Conservation (phyloP, 2,329 filamentous ascomycete species). For the Penicillium sp. region DNA sequence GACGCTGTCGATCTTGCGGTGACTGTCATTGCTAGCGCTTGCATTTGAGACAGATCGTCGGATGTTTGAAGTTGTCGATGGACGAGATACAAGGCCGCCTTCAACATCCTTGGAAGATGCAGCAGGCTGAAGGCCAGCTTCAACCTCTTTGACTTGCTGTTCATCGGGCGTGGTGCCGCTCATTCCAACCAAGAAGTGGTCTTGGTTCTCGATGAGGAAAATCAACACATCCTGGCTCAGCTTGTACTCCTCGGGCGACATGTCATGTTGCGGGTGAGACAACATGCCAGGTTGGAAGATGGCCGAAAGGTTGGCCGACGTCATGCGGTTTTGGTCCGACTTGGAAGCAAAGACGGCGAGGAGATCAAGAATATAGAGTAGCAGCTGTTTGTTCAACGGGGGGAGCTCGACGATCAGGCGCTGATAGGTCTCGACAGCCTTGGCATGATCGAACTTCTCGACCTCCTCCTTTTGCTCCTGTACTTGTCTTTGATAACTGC, state of each 20-base stretch:
- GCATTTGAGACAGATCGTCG: slow-evolving; percentile 81
- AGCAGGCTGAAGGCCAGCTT: slow-evolving; percentile 60
- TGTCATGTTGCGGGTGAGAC: slow-evolving; percentile 90
- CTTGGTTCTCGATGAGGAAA: slow-evolving; percentile 97
- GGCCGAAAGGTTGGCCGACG: slow-evolving; percentile 86
- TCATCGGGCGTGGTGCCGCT: slow-evolving; percentile 97
- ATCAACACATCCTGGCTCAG: slow-evolving; percentile 96
- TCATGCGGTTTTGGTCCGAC: slow-evolving; percentile 96
- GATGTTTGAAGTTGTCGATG: slow-evolving; percentile 48
- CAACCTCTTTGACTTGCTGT: slow-evolving; percentile 65
- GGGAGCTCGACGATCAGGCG: slow-evolving; percentile 89
- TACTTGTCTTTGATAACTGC: slow-evolving; percentile 67
- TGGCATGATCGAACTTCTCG: slow-evolving; percentile 71
- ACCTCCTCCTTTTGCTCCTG: slow-evolving; percentile 71
- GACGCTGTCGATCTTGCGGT: slow-evolving; percentile 74
- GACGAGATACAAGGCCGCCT: slow-evolving; percentile 58
- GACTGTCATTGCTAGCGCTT: slow-evolving; percentile 84
- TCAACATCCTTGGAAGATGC: slow-evolving; percentile 58
- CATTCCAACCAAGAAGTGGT: slow-evolving; percentile 98
- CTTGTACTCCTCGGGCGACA: slow-evolving; percentile 91
- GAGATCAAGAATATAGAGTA: slow-evolving; percentile 93
- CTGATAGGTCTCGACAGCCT: slow-evolving; percentile 82
- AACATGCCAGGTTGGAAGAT: slow-evolving; percentile 98
- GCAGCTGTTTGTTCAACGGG: slow-evolving; percentile 85
- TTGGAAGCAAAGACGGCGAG: slow-evolving; percentile 97